Base-by-base conservation (phyloP, 1,284 basidiomycete genomes). In the Kwoniella shivajii region DNA sequence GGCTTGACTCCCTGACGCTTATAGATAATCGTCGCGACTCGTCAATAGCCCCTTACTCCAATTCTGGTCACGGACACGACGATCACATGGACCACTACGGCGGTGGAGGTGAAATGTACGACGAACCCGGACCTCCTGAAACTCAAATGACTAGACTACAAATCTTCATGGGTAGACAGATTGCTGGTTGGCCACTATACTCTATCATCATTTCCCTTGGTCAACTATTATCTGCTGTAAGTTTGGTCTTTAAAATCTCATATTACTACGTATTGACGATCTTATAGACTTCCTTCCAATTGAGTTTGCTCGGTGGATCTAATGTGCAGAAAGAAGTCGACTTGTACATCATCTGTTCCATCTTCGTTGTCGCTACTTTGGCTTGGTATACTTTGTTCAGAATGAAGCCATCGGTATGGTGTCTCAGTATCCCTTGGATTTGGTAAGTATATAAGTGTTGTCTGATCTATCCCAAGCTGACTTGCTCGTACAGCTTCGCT, bases 351-450 rank as follows among this genome's bases (percentile, higher is more conserved):
- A 85, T 95, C 26, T 89, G 91, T 54, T 85, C 84, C 31, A 77
- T 95, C 63, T 94, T 94, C 82, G 80, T 92, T 43, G 89, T 85
- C 11, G 85, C 90, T 6, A 90, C 92, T 5, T 81, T 86, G 42
- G 85, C 89, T 54, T 95, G 92, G 92, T 94, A 92, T 77, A 83
- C 85, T n/a, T 80, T 93, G 65, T 94, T 94, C 84, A 84, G 91
- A 64, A 80, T 88, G 66, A 90, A 86, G 77, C 92, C 92, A 1
- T 92, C 92, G 1, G 82, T 92, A 57, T 93, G 89, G 68, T 87
- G 91, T 57, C 82, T 95, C 36, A 86, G 90, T 13, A 77, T 85
- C 7, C 92, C 92, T 43, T 95, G 92, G 92, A 67, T 92, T 33
- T 89, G 92, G 69, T 74, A 33, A 66, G 72, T 71, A 7, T 16